These are phyloP conservation scores for Gossypium turneri DNA, from an alignment of 345 rosid genomes.

Conservation along the genomic window DNA sequence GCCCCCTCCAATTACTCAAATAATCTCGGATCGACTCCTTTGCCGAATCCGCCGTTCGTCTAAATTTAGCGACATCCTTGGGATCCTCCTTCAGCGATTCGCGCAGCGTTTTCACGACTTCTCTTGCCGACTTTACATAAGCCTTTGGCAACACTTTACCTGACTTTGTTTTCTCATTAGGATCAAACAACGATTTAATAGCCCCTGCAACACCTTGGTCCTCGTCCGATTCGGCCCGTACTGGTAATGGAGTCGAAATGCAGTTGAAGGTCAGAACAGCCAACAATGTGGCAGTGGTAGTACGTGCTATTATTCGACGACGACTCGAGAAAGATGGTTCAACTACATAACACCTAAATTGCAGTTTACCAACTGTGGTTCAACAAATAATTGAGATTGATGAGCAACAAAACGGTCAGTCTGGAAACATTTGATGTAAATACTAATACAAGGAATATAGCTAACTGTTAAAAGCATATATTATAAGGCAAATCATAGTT, in stretches of 20 bases:
- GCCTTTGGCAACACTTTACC: constrained; percentile 85
- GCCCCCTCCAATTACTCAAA: constrained; percentile 79
- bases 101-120: constrained; percentile 70
- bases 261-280: constrained; percentile 28
- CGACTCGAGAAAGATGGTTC: constrained; percentile 25
- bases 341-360: constrained; percentile 20
- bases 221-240: constrained; percentile 37
- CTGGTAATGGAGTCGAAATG: constrained; percentile 27
- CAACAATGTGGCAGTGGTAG: constrained; percentile 27
- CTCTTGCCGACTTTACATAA: constrained; percentile 82
- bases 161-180: constrained; percentile 64
- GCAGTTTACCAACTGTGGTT: constrained; percentile 29
- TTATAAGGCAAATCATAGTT: too few species aligned
- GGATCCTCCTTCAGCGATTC: constrained; percentile 80
- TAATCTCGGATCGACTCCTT: constrained; percentile 83
- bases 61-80: constrained; percentile 58
- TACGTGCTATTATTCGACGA: constrained; percentile 27
- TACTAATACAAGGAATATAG: background rate
- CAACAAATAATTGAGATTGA: background rate
- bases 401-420: background rate
- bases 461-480: background rate
- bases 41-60: constrained; percentile 87
- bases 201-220: constrained; percentile 58
- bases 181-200: constrained; percentile 68
- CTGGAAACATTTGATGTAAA: too few species aligned